Evolutionary conservation across 176 grass and related monocot genomes (phyloP).

Genomic region (Rhynchospora pubera): DNA sequence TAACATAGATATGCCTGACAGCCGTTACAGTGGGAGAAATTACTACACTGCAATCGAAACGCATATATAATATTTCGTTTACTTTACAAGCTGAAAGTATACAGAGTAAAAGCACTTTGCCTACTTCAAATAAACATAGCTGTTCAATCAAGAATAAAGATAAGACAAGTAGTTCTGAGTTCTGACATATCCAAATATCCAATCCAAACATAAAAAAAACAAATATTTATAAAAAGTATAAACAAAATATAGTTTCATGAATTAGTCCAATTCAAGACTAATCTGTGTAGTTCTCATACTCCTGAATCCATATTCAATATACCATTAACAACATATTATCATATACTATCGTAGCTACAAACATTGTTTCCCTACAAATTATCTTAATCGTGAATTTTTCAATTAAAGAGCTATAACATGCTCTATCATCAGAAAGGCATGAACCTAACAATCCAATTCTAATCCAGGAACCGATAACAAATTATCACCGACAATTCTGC

Average conservation of each 20-base stretch:
- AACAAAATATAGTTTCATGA: not conserved
- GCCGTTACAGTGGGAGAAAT: not conserved
- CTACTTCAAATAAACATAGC: not conserved
- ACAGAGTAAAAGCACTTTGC: not conserved
- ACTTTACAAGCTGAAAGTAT: not conserved
- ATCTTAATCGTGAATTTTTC: not conserved
- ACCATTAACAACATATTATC: not conserved
- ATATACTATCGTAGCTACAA: not conserved
- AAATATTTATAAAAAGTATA: not conserved
- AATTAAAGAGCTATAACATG: not conserved
- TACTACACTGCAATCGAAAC: not conserved
- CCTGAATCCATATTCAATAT: not conserved
- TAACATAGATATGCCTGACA: not conserved
- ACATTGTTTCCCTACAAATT: not conserved
- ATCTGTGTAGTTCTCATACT: not conserved
- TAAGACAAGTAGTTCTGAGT: not conserved
- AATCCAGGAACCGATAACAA: not conserved
- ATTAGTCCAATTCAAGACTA: not conserved
- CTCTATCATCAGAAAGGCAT: not conserved
- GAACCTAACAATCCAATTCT: not conserved
- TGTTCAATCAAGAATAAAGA: not conserved
- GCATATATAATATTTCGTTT: not conserved
- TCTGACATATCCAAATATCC: no score
- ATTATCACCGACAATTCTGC: not conserved
- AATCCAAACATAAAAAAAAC: not conserved